Base-by-base conservation (phyloP, 2,329 filamentous ascomycete genomes). In the Verticillium albo-atrum region DNA sequence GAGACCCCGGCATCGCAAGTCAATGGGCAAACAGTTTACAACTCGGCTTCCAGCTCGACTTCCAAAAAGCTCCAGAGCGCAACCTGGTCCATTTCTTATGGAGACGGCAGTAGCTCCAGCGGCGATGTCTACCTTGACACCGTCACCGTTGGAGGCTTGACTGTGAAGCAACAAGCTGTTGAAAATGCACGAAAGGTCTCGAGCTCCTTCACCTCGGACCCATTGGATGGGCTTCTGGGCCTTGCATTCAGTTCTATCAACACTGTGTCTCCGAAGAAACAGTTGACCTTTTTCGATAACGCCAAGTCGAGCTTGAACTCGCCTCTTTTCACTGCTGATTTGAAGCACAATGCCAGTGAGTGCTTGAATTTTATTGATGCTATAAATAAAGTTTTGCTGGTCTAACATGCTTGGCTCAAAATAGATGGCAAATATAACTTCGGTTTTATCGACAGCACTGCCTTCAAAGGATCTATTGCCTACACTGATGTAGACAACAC, bases 211-310 rank as follows among this genome's bases (percentile, higher is more conserved):
- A 66, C 63, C 6, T 61, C 58, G 28, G 37, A 58, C 58, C 28
- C 52, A 2, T 61, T 58, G 53, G 86, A 89, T 69, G 89, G 89
- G 17, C 80, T 91, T 3, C 77, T 91, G 20, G 89, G 89, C 15
- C 81, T 91, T 27, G 88, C 82, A 5, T 91, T 89, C 71, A 83
- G 81, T 66, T 65, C 57, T 50, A 67, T 71, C 54, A 74, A 74
- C 67, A 65, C 66, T 2, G 68, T 68, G 25, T 30, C 26, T n/a
- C 71, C 71, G 6, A 60, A 78, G 17, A 76, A 52, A 53, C 69
- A 70, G 58, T 61, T 60, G 52, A 74, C 71, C 42, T 73, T 68
- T 42, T 64, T 64, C 50, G 58, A 60, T 51, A 64, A 61, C 20
- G 61, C 61, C 34, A 65, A 61, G 59, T 57, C 58, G 34, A 50